Conservation (phyloP, 768 basidiomycete genomes). For the Crassisporium funariophilum region DNA sequence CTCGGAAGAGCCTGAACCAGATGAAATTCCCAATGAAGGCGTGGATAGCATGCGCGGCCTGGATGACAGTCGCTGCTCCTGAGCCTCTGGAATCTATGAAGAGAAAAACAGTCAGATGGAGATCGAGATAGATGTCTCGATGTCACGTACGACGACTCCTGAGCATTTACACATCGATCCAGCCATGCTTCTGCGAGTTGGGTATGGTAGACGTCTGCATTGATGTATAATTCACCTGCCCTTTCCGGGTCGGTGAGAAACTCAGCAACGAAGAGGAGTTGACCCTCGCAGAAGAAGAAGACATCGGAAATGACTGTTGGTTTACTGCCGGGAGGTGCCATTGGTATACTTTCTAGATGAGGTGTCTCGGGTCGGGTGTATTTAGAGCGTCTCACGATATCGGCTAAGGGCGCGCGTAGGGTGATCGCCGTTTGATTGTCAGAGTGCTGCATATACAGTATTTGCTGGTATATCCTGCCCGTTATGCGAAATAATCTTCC, state of each 20-base stretch:
- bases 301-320: background rate
- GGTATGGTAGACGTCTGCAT: constrained; percentile 2
- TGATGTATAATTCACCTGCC: background rate
- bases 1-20: background rate
- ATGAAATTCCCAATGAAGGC: background rate
- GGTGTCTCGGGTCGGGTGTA: too few species aligned
- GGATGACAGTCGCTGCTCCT: too few species aligned
- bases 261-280: background rate
- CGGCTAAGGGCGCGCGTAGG: background rate
- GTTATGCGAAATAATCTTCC: background rate
- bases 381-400: too few species aligned
- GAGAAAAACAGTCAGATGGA: too few species aligned
- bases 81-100: too few species aligned
- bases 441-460: background rate
- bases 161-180: background rate
- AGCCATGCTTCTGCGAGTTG: constrained; percentile 4
- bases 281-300: background rate
- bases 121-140: too few species aligned
- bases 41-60: background rate
- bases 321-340: background rate
- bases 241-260: background rate
- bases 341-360: too few species aligned
- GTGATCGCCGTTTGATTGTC: background rate
- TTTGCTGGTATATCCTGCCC: constrained; percentile 3
- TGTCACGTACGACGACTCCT: too few species aligned